These are phyloP conservation scores for Priceomyces fermenticarens DNA, from an alignment of 805 yeast genomes.

Conservation along the genomic window DNA sequence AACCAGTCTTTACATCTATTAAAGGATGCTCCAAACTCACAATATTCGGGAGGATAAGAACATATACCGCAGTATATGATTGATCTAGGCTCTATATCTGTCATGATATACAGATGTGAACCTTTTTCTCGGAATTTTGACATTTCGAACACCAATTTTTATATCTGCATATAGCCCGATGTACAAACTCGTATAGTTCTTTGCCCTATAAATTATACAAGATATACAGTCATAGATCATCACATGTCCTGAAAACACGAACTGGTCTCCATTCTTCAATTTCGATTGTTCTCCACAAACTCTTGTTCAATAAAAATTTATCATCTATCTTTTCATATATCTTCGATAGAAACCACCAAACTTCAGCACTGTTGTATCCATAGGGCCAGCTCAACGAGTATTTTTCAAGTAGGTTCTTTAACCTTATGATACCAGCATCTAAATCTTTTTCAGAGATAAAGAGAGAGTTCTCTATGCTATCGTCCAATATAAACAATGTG, in stretches of 20 bases:
- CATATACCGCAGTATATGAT: conserved; percentile 77
- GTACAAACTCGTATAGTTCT: neutral
- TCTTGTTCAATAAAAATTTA: conserved; percentile 40
- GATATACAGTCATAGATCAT: conserved; percentile 7
- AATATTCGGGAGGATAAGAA: conserved; percentile 82
- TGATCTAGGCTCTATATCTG: conserved; percentile 27
- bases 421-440: conserved; percentile 58
- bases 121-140: neutral
- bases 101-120: conserved; percentile 13
- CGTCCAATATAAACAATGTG: conserved; percentile 45
- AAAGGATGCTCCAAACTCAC: conserved; percentile 84
- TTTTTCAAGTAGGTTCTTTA: conserved; percentile 44
- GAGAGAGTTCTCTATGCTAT: conserved; percentile 24
- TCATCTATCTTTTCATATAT: conserved; percentile 62
- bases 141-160: neutral
- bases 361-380: conserved; percentile 48
- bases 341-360: conserved; percentile 66
- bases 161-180: neutral
- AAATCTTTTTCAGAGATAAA: conserved; percentile 57
- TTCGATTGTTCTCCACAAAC: conserved; percentile 63
- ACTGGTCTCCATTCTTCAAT: conserved; percentile 63
- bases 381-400: conserved; percentile 36
- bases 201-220: neutral
- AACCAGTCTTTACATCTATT: conserved; percentile 87
- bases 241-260: conserved; percentile 32